A percentile compares a stretch with the other conserved stretches of the same genome.
These are phyloP conservation scores for Grigorovia jiainica DNA, from an alignment of 805 yeast species.

Conservation along the genomic window DNA sequence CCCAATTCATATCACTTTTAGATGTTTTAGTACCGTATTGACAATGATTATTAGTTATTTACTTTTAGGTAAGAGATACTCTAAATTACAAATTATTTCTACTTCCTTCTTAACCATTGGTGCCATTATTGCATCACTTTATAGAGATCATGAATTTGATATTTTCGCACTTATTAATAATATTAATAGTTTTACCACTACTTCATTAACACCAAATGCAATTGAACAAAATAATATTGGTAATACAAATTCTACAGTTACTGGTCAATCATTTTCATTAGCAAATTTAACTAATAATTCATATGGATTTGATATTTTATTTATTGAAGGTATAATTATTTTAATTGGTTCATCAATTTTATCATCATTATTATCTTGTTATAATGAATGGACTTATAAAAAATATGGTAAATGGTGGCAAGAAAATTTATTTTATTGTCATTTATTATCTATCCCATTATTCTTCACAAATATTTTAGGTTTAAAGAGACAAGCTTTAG, in stretches of 20 bases:
- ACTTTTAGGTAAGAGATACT: conserved; percentile 38
- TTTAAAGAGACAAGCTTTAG: conserved; percentile 2
- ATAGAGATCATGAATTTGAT: conserved; percentile 22
- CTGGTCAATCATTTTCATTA: background rate
- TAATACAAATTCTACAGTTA: too few species aligned
- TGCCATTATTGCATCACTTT: conserved; percentile 35
- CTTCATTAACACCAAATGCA: background rate
- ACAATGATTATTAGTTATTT: conserved; percentile 49
- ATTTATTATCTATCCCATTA: conserved; percentile 45
- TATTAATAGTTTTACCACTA: background rate
- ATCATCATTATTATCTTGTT: conserved; percentile 51
- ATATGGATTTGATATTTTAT: conserved; percentile 4
- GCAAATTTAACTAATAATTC: background rate
- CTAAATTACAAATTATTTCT: conserved; percentile 37
- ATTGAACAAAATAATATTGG: too few species aligned
- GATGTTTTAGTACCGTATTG: conserved; percentile 55
- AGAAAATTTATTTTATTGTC: conserved; percentile 55
- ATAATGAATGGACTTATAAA: conserved; percentile 41
- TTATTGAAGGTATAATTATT: conserved; percentile 24
- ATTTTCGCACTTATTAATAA: background rate
- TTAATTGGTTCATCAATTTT: conserved; percentile 34
- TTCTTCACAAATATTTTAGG: conserved; percentile 32
- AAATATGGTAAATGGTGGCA: conserved; percentile 53
- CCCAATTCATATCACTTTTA: conserved; percentile 56
- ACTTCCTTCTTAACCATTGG: conserved; percentile 48